A percentile compares a stretch with the other conserved stretches of the same genome.
These are phyloP conservation scores for Microbotryomycetes sp. DNA, from an alignment of 1,284 basidiomycete species.

Conservation along the genomic window DNA sequence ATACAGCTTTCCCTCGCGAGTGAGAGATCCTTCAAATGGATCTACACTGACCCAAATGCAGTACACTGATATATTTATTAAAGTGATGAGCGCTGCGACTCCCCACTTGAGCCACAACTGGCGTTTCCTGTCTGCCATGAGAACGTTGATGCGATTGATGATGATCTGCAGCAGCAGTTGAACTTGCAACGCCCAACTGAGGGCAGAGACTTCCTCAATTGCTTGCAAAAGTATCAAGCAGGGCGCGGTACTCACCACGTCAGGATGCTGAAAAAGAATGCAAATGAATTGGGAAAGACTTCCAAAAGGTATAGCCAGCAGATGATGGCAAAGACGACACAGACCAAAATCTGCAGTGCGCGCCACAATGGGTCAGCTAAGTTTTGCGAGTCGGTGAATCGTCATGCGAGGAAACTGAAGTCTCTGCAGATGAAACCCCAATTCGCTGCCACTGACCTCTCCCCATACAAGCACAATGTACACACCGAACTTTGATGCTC, in stretches of 20 bases:
- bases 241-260: constrained; percentile 9
- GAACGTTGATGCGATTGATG: constrained; percentile 23
- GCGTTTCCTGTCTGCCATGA: constrained; percentile 3
- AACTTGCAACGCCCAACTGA: constrained; percentile 13
- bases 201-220: not conserved
- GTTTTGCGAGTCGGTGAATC: not conserved
- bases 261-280: constrained; percentile 24
- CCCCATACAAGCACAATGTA: constrained; percentile 9
- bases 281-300: constrained; percentile 19
- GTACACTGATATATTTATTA: constrained; percentile 28
- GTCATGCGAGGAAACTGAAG: not conserved
- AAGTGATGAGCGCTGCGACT: constrained; percentile 19
- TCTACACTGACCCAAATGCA: constrained; percentile 34
- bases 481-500: not conserved
- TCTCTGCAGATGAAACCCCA: not conserved
- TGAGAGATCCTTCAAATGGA: too few relatives aligned
- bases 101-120: constrained; percentile 24
- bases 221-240: not conserved
- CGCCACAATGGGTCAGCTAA: not conserved
- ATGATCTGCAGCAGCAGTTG: constrained; percentile 33
- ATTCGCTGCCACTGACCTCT: constrained; percentile 8
- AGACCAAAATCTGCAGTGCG: not conserved
- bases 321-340: constrained; percentile 15
- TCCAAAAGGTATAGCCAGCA: constrained; percentile 28
- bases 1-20: too few relatives aligned